phyloP scores from a whole-genome alignment of 23 red algal genomes.

The Rhodosorus marinus region DNA sequence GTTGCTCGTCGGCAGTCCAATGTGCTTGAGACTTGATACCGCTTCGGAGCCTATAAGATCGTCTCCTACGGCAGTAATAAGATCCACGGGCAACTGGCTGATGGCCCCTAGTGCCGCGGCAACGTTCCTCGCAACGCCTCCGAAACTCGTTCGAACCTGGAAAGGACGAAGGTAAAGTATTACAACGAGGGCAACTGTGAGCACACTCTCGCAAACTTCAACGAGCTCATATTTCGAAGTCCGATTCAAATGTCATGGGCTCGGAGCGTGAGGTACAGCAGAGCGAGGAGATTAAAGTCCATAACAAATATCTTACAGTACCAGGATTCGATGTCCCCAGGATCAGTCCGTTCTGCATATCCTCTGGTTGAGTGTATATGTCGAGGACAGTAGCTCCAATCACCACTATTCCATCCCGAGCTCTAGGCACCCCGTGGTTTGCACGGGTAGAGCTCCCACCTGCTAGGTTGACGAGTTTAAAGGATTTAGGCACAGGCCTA shows the following conservation, averaged over 20 bases:
- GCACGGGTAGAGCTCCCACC: no score
- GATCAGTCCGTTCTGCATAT: background rate
- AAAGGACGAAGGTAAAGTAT: no score
- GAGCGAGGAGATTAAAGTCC: no score
- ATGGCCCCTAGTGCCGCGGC: slow-evolving; percentile 9
- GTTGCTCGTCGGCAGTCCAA: background rate
- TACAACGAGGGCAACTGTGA: no score
- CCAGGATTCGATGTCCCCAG: slow-evolving; percentile 24
- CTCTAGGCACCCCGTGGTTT: no score
- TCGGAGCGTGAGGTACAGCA: no score
- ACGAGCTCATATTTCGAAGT: no score
- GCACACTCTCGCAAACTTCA: no score
- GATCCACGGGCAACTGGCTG: slow-evolving; percentile 6
- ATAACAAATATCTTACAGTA: no score
- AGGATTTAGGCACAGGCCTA: background rate
- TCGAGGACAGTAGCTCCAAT: slow-evolving; percentile 11
- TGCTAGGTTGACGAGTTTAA: no score
- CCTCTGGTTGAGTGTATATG: slow-evolving; percentile 7
- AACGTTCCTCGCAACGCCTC: slow-evolving; percentile 44
- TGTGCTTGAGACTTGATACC: background rate
- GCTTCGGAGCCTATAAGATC: slow-evolving; percentile 8
- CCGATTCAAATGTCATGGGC: no score
- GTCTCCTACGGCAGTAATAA: slow-evolving; percentile 19
- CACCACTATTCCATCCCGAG: no score
- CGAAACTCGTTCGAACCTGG: slow-evolving; percentile 10